These are phyloP conservation scores for Aspergillus pseudoterreus DNA, from an alignment of 2,329 filamentous ascomycete species.

Conservation along the genomic window DNA sequence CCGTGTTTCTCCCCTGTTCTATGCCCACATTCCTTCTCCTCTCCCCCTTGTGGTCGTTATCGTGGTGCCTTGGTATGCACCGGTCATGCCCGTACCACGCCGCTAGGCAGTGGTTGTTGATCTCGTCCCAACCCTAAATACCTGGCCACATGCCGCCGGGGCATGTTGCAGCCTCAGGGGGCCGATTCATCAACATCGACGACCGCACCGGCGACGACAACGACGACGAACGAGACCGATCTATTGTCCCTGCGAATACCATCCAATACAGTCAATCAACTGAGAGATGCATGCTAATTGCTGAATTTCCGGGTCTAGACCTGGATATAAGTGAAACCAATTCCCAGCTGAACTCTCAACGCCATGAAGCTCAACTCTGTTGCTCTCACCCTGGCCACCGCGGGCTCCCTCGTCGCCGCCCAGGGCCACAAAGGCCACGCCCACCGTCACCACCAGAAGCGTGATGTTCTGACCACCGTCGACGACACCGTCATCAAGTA, in stretches of 20 bases:
- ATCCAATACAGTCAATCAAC: too few species aligned
- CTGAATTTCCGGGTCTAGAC: neutral
- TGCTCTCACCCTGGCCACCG: conserved; percentile 40
- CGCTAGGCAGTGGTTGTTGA: neutral
- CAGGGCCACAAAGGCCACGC: conserved; percentile 36
- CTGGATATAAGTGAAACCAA: conserved; percentile 1
- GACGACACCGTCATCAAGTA: conserved; percentile 67
- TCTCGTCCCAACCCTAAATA: neutral
- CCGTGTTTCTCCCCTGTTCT: conserved; percentile 1
- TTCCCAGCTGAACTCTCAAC: conserved; percentile 4
- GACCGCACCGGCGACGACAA: neutral
- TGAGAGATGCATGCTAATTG: neutral
- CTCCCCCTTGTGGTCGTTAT: neutral
- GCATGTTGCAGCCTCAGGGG: neutral
- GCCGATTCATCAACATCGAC: neutral
- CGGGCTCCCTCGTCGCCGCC: conserved; percentile 40
- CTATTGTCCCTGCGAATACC: too few species aligned
- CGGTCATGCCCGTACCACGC: neutral
- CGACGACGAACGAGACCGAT: neutral
- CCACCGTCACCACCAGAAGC: conserved; percentile 42
- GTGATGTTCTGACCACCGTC: conserved; percentile 41
- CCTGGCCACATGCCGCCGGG: neutral
- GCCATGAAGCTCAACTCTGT: conserved; percentile 41
- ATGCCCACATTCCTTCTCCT: neutral
- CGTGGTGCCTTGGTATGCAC: neutral